Evolutionary conservation across 495 filamentous ascomycete genomes (phyloP).

Genomic region (Hypoxylon trugodes): DNA sequence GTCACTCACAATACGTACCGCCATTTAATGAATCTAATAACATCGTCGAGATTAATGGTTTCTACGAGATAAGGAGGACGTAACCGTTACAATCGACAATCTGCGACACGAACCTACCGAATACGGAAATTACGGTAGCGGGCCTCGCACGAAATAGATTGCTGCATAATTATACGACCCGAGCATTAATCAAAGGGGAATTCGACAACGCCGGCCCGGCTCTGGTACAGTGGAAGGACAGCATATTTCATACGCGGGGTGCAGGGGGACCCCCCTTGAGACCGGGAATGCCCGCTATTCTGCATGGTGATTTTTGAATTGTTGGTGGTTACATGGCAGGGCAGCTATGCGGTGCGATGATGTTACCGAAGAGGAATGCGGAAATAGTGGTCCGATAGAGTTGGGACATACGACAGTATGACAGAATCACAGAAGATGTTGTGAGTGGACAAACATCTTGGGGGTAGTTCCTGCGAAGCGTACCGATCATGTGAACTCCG

Average conservation of each 20-base stretch:
- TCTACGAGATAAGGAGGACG: not conserved
- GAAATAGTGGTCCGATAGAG: constrained; percentile 17
- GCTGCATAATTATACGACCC: constrained; percentile 10
- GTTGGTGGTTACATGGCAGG: constrained; percentile 18
- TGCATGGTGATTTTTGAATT: not conserved
- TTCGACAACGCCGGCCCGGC: not conserved
- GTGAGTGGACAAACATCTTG: not conserved
- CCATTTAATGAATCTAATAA: not conserved
- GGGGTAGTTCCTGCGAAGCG: not conserved
- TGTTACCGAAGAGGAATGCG: constrained; percentile 15
- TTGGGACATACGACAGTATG: not conserved
- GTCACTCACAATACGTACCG: no score
- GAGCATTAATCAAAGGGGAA: not conserved
- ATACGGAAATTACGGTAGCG: not conserved
- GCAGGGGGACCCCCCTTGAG: constrained; percentile 8
- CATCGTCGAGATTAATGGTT: not conserved
- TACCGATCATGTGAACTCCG: not conserved
- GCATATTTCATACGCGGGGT: constrained; percentile 16
- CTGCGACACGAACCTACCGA: not conserved
- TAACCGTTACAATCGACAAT: not conserved
- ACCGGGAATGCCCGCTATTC: constrained; percentile 17
- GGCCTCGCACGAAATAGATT: not conserved
- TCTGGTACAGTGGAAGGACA: not conserved
- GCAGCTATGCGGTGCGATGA: not conserved
- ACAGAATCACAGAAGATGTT: not conserved